Evolutionary conservation across 768 basidiomycete genomes (phyloP), one percentile per base, ranked within the genome.

Genomic region (Podaxis sp.): DNA sequence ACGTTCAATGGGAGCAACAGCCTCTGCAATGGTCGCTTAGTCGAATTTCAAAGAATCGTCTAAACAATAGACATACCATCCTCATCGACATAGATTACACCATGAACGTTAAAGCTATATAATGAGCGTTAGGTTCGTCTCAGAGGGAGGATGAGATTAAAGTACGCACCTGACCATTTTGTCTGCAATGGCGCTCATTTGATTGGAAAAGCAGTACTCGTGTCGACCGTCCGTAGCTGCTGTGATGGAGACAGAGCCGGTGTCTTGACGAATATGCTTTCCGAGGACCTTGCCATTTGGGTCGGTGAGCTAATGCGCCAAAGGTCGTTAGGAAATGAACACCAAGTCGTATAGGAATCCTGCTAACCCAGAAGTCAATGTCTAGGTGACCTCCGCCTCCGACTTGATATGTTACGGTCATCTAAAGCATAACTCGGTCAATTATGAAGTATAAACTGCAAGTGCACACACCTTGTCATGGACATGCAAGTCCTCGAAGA

Each of bases 381-480:
- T 99, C 97, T 55, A 98, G 76, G 72, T 98, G 93, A 0, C 97
- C 96, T 25, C 97, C 97, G 49, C 93, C 94, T 57, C 94, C 96
- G 6, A 98, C 97, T 82, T 99, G 97, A 73, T 98, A 99, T 41
- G 96, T 97, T 55, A 99, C 92, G 25, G 96, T 96, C 97, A 99
- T 98, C 96, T 98, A 69, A 25, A 29, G 29, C 37, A 63, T 6
- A 50, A 36, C 19, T 60, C 43, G 66, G 66, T 24, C 57, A 59
- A 33, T 25, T 19, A 57, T 8, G 52, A 22, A 15, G 24, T 15
- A 54, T 17, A 25, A 64, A 19, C 50, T 41, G 47, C 33, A 38
- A 5, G 50, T n/a, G 51, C 4, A 59, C 69, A 61, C 65, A 91
- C 93, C 82, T 95, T 92, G 86, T 96, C 94, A 73, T 94, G 87